Evolutionary conservation across 345 rosid genomes (phyloP), one percentile per base, ranked within the genome.

Genomic region (Bruguiera sexangula): DNA sequence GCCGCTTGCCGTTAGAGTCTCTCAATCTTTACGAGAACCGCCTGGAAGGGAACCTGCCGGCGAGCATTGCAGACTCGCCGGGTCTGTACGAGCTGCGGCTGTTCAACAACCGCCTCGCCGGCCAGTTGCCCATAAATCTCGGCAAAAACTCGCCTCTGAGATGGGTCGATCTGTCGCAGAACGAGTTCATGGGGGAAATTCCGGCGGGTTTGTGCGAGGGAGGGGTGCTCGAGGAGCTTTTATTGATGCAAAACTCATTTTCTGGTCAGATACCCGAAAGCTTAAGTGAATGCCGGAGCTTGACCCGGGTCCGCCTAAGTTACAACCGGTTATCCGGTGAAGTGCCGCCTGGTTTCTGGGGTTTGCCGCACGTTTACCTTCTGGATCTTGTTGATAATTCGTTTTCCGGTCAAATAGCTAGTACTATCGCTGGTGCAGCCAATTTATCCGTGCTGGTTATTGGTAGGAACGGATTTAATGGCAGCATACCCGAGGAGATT

Each of bases 11-110:
- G 2, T 80, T 96, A 32, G 89, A 89, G 75, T 89, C 97, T 76
- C 88, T 96, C 80, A 90, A 85, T 73, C 91, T 96, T 20, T 96
- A 96, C 74, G 91, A 90, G 77, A 96, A 96, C 65, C 57, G 58
- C 1, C 80, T 96, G 20, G 83, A 79, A 65, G 99, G 99, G 11
- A 80, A 71, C 62, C 37, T 96, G 63, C 97, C 96, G n/a, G 62
- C 65, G 63, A 80, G 84, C 62, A 79, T 96, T 21, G 92, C 93
- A 0, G 34, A 76, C 53, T 96, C 99, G 5, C 87, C 90, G n/a
- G 75, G 69, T 62, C 75, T 96, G 70, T 88, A 90, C 82, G 99
- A 96, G 68, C 89, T 96, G 56, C 80, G 91, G 73, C 70, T 96
- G 62, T 96, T 96, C 76, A 79, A 76, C 13, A 96, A 96, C 78